Percentiles rank a stretch among this genome's conserved stretches.
Conservation (phyloP, 2,329 filamentous ascomycete species). For the Arthrobotrys iridis region DNA sequence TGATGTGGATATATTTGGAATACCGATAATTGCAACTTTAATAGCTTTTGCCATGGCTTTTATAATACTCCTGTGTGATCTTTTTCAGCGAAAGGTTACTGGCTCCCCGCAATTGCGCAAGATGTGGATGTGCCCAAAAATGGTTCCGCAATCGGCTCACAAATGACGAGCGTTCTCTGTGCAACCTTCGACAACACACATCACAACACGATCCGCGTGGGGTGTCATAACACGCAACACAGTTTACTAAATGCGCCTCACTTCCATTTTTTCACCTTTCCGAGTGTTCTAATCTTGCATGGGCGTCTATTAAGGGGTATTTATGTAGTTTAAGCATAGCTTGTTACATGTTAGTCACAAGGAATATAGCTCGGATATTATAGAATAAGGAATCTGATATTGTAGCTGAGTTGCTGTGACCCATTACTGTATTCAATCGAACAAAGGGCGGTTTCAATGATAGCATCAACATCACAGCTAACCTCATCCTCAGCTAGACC, state of each 20-base stretch:
- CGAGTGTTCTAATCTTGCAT: no score
- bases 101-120: slow-evolving; percentile 15
- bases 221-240: slow-evolving; percentile 12
- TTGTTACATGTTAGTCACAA: not conserved
- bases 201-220: slow-evolving; percentile 26
- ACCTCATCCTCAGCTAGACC: no score
- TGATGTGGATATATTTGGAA: slow-evolving; percentile 12
- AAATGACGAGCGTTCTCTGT: slow-evolving; percentile 26
- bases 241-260: no score
- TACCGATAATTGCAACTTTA: slow-evolving; percentile 53
- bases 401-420: not conserved
- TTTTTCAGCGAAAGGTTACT: not conserved
- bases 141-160: slow-evolving; percentile 46
- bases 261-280: no score
- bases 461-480: no score
- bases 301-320: no score
- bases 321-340: no score
- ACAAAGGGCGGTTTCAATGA: not conserved
- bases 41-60: slow-evolving; percentile 47
- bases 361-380: not conserved
- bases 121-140: slow-evolving; percentile 19
- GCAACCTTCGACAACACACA: slow-evolving; percentile 52
- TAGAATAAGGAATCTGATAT: not conserved
- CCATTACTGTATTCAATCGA: not conserved
- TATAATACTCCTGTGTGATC: not conserved